Conservation (phyloP, 1,139 yeast genomes). For the Taphrina betulina region DNA sequence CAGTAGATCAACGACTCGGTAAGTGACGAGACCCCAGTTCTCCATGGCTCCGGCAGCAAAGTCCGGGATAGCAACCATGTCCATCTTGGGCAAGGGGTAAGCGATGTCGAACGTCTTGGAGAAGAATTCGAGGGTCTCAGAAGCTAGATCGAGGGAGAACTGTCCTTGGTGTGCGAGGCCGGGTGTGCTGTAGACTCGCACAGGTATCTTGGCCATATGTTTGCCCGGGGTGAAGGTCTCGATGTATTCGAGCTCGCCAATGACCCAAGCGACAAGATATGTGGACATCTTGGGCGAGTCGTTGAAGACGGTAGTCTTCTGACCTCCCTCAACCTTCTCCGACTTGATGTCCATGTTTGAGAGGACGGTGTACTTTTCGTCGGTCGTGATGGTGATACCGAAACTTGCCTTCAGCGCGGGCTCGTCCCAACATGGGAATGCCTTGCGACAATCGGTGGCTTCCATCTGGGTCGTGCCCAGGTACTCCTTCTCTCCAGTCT, state of each 20-base stretch:
- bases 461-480: slow-evolving; percentile 83
- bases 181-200: slow-evolving; percentile 76
- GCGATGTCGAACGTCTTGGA: slow-evolving; percentile 68
- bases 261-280: slow-evolving; percentile 71
- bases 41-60: slow-evolving; percentile 91
- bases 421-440: slow-evolving; percentile 73
- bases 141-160: slow-evolving; percentile 70
- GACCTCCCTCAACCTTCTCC: slow-evolving; percentile 49
- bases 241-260: slow-evolving; percentile 74
- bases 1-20: slow-evolving; percentile 73
- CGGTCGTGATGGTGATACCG: slow-evolving; percentile 60
- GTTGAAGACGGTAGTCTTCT: slow-evolving; percentile 58
- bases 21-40: slow-evolving; percentile 84
- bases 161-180: slow-evolving; percentile 66
- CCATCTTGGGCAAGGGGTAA: slow-evolving; percentile 80
- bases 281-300: slow-evolving; percentile 78
- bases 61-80: slow-evolving; percentile 77
- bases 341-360: slow-evolving; percentile 56
- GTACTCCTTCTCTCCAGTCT: slow-evolving; percentile 57
- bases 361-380: slow-evolving; percentile 60
- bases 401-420: slow-evolving; percentile 75
- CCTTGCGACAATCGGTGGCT: slow-evolving; percentile 81
- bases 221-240: slow-evolving; percentile 57
- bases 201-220: slow-evolving; percentile 57
- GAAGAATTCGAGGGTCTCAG: slow-evolving; percentile 70